Base-by-base conservation (phyloP, 768 basidiomycete species). In the Lactarius indigo region DNA sequence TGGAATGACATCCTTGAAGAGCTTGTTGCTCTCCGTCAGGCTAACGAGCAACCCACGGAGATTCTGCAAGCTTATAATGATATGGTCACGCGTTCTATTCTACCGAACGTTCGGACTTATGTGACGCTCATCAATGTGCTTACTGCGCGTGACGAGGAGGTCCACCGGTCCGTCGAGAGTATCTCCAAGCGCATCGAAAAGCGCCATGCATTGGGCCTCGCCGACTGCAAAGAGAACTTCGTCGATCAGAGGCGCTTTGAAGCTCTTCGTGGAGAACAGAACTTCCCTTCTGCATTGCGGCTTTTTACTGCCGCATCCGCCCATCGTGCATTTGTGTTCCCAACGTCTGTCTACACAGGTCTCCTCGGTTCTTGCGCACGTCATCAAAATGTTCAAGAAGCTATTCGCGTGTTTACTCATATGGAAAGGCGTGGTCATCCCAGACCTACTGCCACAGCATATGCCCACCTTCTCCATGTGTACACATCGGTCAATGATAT, bases 11-110 rank as follows among this genome's bases (percentile, higher is more conserved):
- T 87, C 6, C 76, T 94, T 26, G 73, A 79, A 1, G 86, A 84
- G 0, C 75, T 94, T 3, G 71, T 79, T 42, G 72, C 75, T 37
- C 78, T 82, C 59, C 81, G 87, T 70, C 54, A 63, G 20, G 64
- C 73, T 12, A 86, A 86, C 9, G 83, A 84, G 68, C 84, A 86
- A 7, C 80, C 92, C 35, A 75, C 80, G 0, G 73, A 82, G 50
- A 76, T 93, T 42, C 74, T 90, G 61, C 83, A 87, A 58, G 81
- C 87, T 2, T 96, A 95, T 78, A 84, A 91, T 69, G 80, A 85
- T 57, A 85, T 96, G 82, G 77, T 94, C 64, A 77, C 81, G 31
- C 80, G 77, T 35, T 83, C 84, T 20, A 74, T 94, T 5, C 72
- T 83, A 0, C 93, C 95, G 10, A 88, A 87, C 59, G 64, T 77